Conservation (phyloP, 2,329 filamentous ascomycete species). For the Remersonia thermophila region DNA sequence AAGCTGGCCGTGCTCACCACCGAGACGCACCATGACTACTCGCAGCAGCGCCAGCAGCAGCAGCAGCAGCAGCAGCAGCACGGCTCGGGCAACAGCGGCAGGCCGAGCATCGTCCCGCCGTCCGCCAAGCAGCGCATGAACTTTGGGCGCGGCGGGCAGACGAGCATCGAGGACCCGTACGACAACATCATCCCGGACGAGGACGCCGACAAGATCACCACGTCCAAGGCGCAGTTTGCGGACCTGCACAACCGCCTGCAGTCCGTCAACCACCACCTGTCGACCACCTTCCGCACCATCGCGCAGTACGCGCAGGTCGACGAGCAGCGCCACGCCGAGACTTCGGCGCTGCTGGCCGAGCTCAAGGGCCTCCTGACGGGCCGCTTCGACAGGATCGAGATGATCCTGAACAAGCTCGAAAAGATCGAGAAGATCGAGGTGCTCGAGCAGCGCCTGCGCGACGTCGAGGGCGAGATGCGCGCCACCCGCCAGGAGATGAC, state of each 20-base stretch:
- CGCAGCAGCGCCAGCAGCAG: conserved; percentile 14
- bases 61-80: conserved; percentile 21
- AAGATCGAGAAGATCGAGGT: conserved; percentile 13
- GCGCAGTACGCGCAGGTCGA: conserved; percentile 36
- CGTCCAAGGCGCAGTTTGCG: conserved; percentile 54
- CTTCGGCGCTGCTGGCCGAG: conserved; percentile 34
- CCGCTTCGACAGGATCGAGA: conserved; percentile 20
- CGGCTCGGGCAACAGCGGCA: conserved; percentile 16
- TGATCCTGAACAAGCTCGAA: conserved; percentile 21
- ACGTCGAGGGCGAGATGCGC: conserved; percentile 47
- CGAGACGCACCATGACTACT: conserved; percentile 25
- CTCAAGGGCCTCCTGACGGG: conserved; percentile 31
- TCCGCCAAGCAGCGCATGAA: conserved; percentile 14
- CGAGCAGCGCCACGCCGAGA: conserved; percentile 45
- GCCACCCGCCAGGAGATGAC: conserved; percentile 43
- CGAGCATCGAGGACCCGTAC: conserved; percentile 21
- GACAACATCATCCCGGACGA: conserved; percentile 35
- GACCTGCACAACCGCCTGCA: conserved; percentile 81
- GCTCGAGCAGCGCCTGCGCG: conserved; percentile 26
- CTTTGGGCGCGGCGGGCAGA: conserved; percentile 16
- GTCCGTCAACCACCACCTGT: conserved; percentile 55
- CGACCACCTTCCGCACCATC: conserved; percentile 47
- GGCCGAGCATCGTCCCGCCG: conserved; percentile 14
- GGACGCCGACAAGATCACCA: conserved; percentile 34
- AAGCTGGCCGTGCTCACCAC: conserved; percentile 61